Conservation (phyloP, 2,329 filamentous ascomycete species). For the Chalaropsis ovoidea region DNA sequence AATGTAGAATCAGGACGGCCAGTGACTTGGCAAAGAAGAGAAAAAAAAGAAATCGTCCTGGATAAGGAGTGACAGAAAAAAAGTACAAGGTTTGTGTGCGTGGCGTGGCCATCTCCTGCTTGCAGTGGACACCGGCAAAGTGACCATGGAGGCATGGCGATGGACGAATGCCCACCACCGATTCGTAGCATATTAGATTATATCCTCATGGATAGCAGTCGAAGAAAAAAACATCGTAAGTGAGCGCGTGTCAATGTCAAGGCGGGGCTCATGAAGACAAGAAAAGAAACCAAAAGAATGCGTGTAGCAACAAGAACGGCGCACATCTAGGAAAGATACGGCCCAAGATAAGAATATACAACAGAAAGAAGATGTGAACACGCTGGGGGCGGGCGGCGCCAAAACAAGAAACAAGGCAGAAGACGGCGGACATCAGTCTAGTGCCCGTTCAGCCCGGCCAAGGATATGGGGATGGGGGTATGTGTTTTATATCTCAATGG, state of each 20-base stretch:
- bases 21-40: slow-evolving; percentile 17
- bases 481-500: slow-evolving; percentile 17
- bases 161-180: neutral
- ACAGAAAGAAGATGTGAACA: slow-evolving; percentile 10
- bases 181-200: neutral
- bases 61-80: slow-evolving; percentile 13
- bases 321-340: neutral
- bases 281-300: slow-evolving; percentile 13
- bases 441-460: neutral
- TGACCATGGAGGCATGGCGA: neutral
- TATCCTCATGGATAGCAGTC: neutral
- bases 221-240: neutral
- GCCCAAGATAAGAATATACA: slow-evolving; percentile 12
- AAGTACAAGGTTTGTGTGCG: slow-evolving; percentile 8
- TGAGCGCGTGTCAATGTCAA: neutral
- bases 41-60: slow-evolving; percentile 7
- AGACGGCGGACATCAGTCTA: neutral
- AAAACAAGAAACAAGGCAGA: neutral
- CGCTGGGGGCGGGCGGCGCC: neutral
- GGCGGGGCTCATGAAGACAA: neutral
- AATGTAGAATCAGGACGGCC: neutral
- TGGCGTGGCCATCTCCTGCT: neutral
- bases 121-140: neutral
- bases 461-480: neutral
- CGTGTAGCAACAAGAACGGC: neutral